Evolutionary conservation across 75 land plant genomes (phyloP).

Genomic region (Adiantum capillusveneris): DNA sequence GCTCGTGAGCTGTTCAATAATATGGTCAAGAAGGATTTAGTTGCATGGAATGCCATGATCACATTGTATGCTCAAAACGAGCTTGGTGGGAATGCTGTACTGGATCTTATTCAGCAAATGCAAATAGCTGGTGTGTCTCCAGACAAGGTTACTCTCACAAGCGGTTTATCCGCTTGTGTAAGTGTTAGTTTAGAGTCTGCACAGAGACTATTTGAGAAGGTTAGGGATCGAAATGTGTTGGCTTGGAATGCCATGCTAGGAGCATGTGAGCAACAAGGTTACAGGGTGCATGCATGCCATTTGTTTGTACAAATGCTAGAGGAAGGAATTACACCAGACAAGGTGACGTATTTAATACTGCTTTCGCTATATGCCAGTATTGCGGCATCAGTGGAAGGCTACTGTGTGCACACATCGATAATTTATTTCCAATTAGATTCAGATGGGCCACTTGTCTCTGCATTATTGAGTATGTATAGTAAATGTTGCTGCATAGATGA

Average conservation of each 20-base stretch:
- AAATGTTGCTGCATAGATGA: conserved; percentile 11
- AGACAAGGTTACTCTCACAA: conserved; percentile 13
- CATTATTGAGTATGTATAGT: conserved; percentile 7
- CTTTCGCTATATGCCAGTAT: conserved; percentile 1
- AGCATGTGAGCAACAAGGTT: conserved; percentile 11
- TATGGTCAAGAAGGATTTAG: conserved; percentile 33
- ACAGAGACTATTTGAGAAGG: conserved; percentile 41
- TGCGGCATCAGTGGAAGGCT: conserved; percentile 3
- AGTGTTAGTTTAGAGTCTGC: conserved; percentile 16
- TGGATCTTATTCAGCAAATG: conserved; percentile 46
- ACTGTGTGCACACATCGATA: not conserved
- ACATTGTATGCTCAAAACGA: conserved; percentile 64
- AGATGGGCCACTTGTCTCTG: not conserved
- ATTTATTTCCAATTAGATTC: conserved; percentile 1
- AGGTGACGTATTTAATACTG: not conserved
- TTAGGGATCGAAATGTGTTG: conserved; percentile 25
- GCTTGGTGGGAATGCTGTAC: conserved; percentile 38
- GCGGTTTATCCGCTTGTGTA: conserved; percentile 13
- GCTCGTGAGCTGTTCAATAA: conserved; percentile 33
- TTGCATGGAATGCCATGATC: conserved; percentile 86
- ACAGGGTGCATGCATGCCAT: conserved; percentile 10
- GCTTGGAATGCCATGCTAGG: conserved; percentile 59
- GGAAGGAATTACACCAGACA: not conserved
- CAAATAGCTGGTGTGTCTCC: conserved; percentile 13
- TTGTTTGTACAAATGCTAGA: conserved; percentile 34